phyloP scores from a whole-genome alignment of 2,329 filamentous ascomycete species.

The Dothideomycetes sp. region DNA sequence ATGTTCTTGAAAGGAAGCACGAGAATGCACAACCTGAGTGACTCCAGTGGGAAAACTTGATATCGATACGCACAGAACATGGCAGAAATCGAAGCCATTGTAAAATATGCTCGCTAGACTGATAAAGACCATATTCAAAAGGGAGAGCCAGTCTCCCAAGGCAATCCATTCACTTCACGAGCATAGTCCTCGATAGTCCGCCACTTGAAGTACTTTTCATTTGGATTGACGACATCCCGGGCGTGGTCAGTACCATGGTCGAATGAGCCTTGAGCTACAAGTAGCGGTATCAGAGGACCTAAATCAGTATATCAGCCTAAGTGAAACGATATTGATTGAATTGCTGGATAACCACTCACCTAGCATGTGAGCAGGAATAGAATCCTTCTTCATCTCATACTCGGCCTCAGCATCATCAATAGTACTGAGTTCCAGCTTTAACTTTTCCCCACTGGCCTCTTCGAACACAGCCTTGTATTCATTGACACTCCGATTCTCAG shows the following conservation, averaged over 20 bases:
- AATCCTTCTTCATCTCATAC: neutral
- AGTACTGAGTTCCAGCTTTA: neutral
- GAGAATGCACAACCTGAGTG: no score
- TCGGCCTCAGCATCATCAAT: neutral
- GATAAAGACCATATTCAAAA: no score
- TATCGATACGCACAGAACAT: no score
- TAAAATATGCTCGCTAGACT: no score
- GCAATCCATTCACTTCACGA: neutral
- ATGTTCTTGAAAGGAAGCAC: no score
- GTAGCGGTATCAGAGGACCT: neutral
- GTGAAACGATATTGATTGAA: no score
- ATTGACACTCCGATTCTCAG: neutral
- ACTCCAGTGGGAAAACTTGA: no score
- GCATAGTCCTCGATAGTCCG: neutral
- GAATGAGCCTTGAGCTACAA: neutral
- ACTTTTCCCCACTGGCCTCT: neutral
- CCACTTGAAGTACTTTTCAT: neutral
- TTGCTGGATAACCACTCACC: no score
- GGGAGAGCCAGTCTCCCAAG: neutral
- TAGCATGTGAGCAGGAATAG: neutral
- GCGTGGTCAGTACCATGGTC: neutral
- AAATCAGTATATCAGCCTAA: no score
- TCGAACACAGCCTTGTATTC: neutral
- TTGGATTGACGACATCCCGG: neutral
- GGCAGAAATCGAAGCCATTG: no score